These are phyloP conservation scores for Silene vulgaris DNA, from an alignment of 179 eudicot genomes.

Conservation along the genomic window DNA sequence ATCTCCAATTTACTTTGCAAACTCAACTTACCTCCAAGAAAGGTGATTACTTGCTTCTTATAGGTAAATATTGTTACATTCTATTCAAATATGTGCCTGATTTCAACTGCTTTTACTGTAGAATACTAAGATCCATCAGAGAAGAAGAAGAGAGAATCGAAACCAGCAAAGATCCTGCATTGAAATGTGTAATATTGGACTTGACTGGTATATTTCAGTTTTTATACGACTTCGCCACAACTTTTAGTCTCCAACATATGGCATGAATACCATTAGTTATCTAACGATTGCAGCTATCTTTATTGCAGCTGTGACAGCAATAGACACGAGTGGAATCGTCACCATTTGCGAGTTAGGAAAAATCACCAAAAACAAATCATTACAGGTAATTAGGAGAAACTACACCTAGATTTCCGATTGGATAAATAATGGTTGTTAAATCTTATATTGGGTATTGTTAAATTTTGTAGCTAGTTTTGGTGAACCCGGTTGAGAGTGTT, in stretches of 20 bases:
- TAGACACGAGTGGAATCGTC: slow-evolving; percentile 76
- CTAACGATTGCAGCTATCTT: neutral
- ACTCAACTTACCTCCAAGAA: slow-evolving; percentile 71
- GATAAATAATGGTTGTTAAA: too few relatives aligned
- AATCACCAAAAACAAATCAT: slow-evolving; percentile 40
- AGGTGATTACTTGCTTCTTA: slow-evolving; percentile 33
- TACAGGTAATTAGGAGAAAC: slow-evolving; percentile 46
- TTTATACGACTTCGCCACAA: too few relatives aligned
- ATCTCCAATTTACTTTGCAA: slow-evolving; percentile 72
- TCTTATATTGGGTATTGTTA: neutral
- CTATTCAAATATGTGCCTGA: neutral
- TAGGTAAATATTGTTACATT: neutral
- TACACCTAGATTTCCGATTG: too few relatives aligned
- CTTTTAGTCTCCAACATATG: too few relatives aligned
- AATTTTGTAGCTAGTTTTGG: slow-evolving; percentile 54
- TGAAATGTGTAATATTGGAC: slow-evolving; percentile 50
- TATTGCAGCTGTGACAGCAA: slow-evolving; percentile 71
- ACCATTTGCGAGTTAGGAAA: slow-evolving; percentile 51
- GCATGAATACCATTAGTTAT: too few relatives aligned
- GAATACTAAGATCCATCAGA: slow-evolving; percentile 62
- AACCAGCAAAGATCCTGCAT: slow-evolving; percentile 24
- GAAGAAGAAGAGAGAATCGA: slow-evolving; percentile 54
- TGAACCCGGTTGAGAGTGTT: slow-evolving; percentile 70
- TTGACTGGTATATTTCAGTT: slow-evolving; percentile 40
- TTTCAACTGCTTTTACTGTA: slow-evolving; percentile 19